phyloP scores from a whole-genome alignment of 805 yeast genomes.

The Myxozyma neotropica region DNA sequence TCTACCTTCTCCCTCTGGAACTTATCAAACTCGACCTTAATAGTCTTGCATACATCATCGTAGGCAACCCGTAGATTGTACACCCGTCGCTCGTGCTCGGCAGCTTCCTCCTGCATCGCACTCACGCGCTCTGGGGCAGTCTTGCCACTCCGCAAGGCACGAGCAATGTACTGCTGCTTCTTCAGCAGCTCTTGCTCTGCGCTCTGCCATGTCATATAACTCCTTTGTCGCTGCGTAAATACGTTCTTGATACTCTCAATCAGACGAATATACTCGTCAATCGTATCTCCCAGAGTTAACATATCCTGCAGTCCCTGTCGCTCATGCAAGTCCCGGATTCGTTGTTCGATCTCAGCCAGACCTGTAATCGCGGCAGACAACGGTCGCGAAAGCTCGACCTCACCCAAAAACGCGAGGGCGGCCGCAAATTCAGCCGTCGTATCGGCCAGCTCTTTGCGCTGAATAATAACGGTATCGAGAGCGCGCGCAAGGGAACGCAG shows the following conservation, averaged over 20 bases:
- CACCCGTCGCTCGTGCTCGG: slow-evolving; percentile 56
- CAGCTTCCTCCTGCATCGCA: slow-evolving; percentile 60
- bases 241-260: slow-evolving; percentile 74
- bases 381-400: slow-evolving; percentile 70
- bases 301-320: slow-evolving; percentile 83
- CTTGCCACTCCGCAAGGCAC: slow-evolving; percentile 50
- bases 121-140: slow-evolving; percentile 66
- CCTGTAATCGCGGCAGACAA: slow-evolving; percentile 65
- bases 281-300: slow-evolving; percentile 78
- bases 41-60: slow-evolving; percentile 63
- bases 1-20: slow-evolving; percentile 76
- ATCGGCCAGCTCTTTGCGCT: slow-evolving; percentile 70
- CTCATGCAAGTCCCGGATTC: slow-evolving; percentile 72
- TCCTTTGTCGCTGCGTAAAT: slow-evolving; percentile 71
- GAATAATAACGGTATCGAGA: slow-evolving; percentile 70
- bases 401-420: slow-evolving; percentile 62
- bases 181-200: slow-evolving; percentile 54
- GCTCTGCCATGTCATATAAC: slow-evolving; percentile 49
- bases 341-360: slow-evolving; percentile 71
- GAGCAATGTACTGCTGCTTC: slow-evolving; percentile 52
- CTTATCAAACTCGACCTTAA: slow-evolving; percentile 63
- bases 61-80: slow-evolving; percentile 59
- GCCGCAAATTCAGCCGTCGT: slow-evolving; percentile 69
- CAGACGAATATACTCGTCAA: slow-evolving; percentile 82
- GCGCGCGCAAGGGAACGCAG: slow-evolving; percentile 69